Percentiles rank a stretch among this genome's conserved stretches.
These are phyloP conservation scores for Komagataella mondaviorum DNA, from an alignment of 805 yeast genomes.

Conservation along the genomic window DNA sequence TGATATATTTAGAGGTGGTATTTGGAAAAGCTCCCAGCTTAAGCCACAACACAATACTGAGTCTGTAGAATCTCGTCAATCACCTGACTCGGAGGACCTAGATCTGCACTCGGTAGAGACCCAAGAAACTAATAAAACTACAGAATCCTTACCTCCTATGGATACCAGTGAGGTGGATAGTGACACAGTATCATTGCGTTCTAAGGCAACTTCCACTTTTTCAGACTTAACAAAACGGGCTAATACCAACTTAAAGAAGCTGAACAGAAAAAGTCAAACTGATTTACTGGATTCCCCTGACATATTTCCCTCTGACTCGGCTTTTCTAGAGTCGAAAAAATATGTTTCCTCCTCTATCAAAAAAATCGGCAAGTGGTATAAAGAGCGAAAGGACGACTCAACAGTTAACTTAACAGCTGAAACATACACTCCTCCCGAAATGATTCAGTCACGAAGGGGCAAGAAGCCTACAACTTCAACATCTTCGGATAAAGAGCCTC, in stretches of 20 bases:
- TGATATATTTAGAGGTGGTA: conserved; percentile 83
- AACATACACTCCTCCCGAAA: conserved; percentile 37
- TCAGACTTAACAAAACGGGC: conserved; percentile 1
- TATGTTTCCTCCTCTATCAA: conserved; percentile 31
- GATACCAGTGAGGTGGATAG: conserved; percentile 4
- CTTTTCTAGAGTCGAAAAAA: neutral
- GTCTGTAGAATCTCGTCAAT: conserved; percentile 2
- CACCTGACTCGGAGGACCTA: neutral
- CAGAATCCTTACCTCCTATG: neutral
- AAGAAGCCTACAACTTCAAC: conserved; percentile 3
- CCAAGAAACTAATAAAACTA: neutral
- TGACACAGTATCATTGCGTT: neutral
- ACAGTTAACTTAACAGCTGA: conserved; percentile 4
- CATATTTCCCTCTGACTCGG: neutral
- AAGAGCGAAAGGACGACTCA: conserved; percentile 19
- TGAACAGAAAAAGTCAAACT: neutral
- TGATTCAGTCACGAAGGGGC: conserved; percentile 45
- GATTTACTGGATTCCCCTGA: conserved; percentile 11
- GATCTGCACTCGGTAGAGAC: neutral
- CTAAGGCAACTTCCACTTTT: conserved; percentile 1
- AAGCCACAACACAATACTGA: neutral
- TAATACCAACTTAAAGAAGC: neutral
- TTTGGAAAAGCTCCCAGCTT: conserved; percentile 51
- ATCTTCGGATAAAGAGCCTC: conserved; percentile 3
- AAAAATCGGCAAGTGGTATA: conserved; percentile 62